A percentile compares a stretch with the other conserved stretches of the same genome.
phyloP scores from a whole-genome alignment of 495 filamentous ascomycete genomes.

The Penicillium ochrochloron region DNA sequence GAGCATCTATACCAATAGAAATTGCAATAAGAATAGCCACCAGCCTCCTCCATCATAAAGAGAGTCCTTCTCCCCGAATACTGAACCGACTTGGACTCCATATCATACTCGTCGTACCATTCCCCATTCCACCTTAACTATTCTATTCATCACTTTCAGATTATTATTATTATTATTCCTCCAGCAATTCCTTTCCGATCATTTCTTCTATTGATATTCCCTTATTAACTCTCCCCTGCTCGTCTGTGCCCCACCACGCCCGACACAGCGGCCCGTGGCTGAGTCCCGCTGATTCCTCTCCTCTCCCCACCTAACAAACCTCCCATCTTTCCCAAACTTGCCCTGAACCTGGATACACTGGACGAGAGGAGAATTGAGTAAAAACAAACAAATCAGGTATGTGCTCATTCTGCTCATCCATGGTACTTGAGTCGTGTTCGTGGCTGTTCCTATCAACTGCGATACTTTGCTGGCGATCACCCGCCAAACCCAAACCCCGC shows the following conservation, averaged over 20 bases:
- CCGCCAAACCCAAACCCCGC: slow-evolving; percentile 14
- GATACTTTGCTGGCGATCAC: slow-evolving; percentile 6
- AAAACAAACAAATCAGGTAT: neutral
- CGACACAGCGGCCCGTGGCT: slow-evolving; percentile 23
- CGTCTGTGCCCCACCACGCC: slow-evolving; percentile 14
- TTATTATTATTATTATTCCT: too few relatives aligned
- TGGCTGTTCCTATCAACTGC: neutral
- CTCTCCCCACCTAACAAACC: slow-evolving; percentile 11
- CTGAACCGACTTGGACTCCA: neutral
- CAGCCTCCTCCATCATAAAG: neutral
- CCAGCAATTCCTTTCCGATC: neutral
- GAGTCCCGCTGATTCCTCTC: slow-evolving; percentile 18
- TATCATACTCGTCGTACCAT: neutral
- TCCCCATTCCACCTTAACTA: neutral
- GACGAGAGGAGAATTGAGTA: neutral
- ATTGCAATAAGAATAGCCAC: neutral
- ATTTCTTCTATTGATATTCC: neutral
- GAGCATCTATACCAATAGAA: neutral
- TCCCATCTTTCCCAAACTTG: slow-evolving; percentile 9
- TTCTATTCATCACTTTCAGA: neutral
- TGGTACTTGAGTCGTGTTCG: neutral
- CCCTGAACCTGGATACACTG: neutral
- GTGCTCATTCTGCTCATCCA: neutral
- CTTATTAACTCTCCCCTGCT: neutral
- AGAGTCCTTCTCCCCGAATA: neutral